Evolutionary conservation across 108 stramenopile species (phyloP), one percentile per base, ranked within the genome.

Genomic region (Epithemia pelagica): DNA sequence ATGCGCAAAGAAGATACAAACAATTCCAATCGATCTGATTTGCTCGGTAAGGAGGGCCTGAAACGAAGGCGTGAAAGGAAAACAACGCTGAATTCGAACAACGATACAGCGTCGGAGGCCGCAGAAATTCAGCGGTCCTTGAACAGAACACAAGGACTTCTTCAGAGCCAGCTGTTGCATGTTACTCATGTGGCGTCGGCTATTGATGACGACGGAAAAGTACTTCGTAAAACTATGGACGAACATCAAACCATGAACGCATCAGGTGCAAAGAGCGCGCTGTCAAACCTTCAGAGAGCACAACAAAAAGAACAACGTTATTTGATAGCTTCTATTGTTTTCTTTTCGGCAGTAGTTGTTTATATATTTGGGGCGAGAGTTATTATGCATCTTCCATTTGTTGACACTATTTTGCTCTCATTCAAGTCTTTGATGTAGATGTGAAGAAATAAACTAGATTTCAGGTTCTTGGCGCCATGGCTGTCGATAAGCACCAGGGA

Each of bases 331-430:
- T 78, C 82, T 0, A 68, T 83, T 25, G 33, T 72, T 0, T 74
- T 87, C 54, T 87, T 83, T 52, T 70, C 67, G 51, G 1, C 65
- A 19, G 77, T 78, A 0, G 82, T 78, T 0, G 51, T 77, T 32
- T 83, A 87, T 59, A 68, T 87, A 19, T 25, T 87, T 30, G 83
- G 80, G 80, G 60, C 67, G 58, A 61, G 86, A 61, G 74, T 87
- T n/a, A 46, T 81, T 58, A 65, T 69, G 30, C 75, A 70, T 27
- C 58, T 78, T 28, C 76, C 72, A 54, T 61, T 79, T 31, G 30
- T 68, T 18, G 67, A 68, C 23, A 27, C 28, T 1, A 29, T 59
- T 2, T 8, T 68, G n/a, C 21, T 32, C 7, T 30, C 52, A 31
- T 27, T 59, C 8, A 54, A 54, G n/a, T 2, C n/a, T 37, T 1